Base-by-base conservation (phyloP, 768 basidiomycete species). In the Agaricus blazei region DNA sequence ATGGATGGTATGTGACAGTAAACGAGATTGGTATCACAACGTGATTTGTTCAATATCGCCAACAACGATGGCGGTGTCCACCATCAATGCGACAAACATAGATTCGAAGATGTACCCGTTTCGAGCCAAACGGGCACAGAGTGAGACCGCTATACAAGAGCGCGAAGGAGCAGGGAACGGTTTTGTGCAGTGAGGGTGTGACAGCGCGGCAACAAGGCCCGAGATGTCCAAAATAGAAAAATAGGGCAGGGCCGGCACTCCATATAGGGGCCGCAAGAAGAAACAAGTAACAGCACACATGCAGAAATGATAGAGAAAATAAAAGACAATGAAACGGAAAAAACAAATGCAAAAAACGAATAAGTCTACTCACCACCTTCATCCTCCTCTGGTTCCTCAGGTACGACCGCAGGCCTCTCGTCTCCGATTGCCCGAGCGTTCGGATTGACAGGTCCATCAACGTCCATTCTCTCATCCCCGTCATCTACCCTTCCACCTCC, bases 401-500 rank as follows among this genome's bases (percentile, higher is more conserved):
- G 44, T 27, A 27, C 44, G 14, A 45, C 26, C 19, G 23, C 44
- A 12, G 44, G 44, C 14, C 44, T 45, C 19, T 41, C 40, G 6
- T 41, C 44, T 19, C 19, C 44, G 23, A 24, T 26, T 24, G 11
- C 11, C n/a, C 44, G 15, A 26, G 3, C 5, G 7, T 34, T 34
- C 34, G 34, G 34, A 34, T 34, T 7, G n/a, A 41, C n/a, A 12
- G n/a, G 6, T 5, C 40, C 23, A 34, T 50, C 53, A 58, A 61
- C 24, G 37, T 49, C 48, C 48, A 49, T 49, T 37, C 31, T 12
- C 58, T 55, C 53, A 58, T 51, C 61, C 57, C 62, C 40, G 27
- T 43, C 29, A 28, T 40, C 38, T 1, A 11, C 29, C 8, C 38
- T 38, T 27, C 38, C 28, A 60, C 59, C 12, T 62, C 62, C 38